Conservation (phyloP, 345 rosid species). For the Acer negundo region DNA sequence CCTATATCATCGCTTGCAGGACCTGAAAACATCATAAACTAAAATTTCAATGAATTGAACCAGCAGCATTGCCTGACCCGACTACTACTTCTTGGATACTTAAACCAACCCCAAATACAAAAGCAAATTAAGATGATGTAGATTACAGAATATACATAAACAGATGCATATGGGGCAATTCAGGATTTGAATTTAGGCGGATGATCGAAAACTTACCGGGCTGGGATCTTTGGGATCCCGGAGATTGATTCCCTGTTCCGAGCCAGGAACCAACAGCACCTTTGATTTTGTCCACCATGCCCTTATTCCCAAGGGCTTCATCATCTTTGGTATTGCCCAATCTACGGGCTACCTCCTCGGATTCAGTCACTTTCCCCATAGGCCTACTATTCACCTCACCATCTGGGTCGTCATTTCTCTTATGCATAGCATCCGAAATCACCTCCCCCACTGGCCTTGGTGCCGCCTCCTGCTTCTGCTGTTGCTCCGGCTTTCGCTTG, state of each 20-base stretch:
- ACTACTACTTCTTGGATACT: too few relatives aligned
- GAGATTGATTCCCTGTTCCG: conserved; percentile 34
- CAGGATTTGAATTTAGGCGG: neutral
- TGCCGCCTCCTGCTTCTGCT: neutral
- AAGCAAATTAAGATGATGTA: too few relatives aligned
- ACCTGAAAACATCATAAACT: conserved; percentile 7
- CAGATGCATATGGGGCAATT: too few relatives aligned
- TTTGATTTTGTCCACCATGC: conserved; percentile 50
- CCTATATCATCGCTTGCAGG: conserved; percentile 21
- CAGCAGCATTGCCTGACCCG: neutral
- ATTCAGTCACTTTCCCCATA: conserved; percentile 50
- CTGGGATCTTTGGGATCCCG: conserved; percentile 27
- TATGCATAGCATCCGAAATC: conserved; percentile 14
- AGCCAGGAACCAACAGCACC: conserved; percentile 64
- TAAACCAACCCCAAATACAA: too few relatives aligned
- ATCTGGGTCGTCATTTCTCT: conserved; percentile 1
- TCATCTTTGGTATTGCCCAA: conserved; percentile 35
- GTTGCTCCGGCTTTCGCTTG: conserved; percentile 24
- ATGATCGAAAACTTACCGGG: conserved; percentile 26
- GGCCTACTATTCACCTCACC: conserved; percentile 17
- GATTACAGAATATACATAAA: too few relatives aligned
- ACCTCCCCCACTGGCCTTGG: conserved; percentile 34
- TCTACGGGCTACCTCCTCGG: conserved; percentile 52
- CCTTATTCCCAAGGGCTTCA: conserved; percentile 14
- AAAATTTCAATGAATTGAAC: neutral